Base-by-base conservation (phyloP, 257 asterid species). In the Ilex asprella region DNA sequence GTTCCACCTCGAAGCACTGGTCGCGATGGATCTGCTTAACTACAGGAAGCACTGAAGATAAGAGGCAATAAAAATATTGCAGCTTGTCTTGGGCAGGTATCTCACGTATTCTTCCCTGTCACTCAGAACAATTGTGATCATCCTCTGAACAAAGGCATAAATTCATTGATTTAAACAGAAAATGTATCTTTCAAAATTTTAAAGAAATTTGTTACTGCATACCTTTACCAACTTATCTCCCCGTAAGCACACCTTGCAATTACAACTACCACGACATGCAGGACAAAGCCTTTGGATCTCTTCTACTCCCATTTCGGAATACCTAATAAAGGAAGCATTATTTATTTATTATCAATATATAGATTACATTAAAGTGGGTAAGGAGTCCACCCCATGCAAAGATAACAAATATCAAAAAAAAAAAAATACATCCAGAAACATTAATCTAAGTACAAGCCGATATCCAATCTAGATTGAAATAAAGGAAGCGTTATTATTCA, bases 161-260 rank as follows among this genome's bases (percentile, higher is more conserved):
- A 47, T 56, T 11, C 57, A 56, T 46, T 59, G 10, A 43, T 39
- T 31, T 30, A 6, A 5, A 51, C 30, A 2, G 3, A 5, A 55
- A 16, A 30, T 10, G 29, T 0, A 2, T 30, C 35, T 27, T 32
- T 11, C 12, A 59, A 5, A 14, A 39, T 59, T 59, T 59, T 14
- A 27, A 39, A 31, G 21, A n/a, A 15, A 13, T 35, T 21, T 35
- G 41, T 35, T 35, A 21, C 41, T 35, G 41, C 41, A 35, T 80
- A 89, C 99, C 80, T 89, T 89, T 64, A 93, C 75, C 67, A 93
- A 78, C 72, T 89, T 87, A 82, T 89, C 99, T 75, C 94, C 97
- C 50, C 96, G 89, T 80, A 84, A 76, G 70, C 99, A 93, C 64
- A 84, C 79, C 72, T 85, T 82, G 82, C 99, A 93, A 80, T 84